phyloP scores from a whole-genome alignment of 129 eudicot species.

The Sambucus nigra region DNA sequence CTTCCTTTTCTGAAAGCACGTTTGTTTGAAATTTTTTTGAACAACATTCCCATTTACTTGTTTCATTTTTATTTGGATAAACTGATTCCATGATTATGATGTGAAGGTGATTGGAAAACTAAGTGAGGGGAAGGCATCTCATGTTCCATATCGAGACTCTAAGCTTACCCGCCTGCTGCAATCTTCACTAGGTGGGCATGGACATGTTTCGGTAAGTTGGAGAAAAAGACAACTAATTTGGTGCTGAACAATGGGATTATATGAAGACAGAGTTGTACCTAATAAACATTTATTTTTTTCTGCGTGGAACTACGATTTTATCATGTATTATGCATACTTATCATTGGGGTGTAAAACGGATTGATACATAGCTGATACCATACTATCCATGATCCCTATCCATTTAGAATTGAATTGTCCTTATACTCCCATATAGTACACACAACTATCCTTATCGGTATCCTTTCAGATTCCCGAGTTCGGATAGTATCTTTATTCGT shows the following conservation, averaged over 20 bases:
- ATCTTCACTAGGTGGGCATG: constrained; percentile 93
- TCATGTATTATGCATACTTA: background rate
- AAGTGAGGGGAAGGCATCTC: constrained; percentile 96
- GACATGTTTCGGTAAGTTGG: constrained; percentile 90
- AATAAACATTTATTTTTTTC: background rate
- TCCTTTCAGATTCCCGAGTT: too few relatives aligned
- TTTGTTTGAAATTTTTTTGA: too few relatives aligned
- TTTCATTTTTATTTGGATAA: constrained; percentile 1
- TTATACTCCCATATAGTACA: too few relatives aligned
- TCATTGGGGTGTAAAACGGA: too few relatives aligned
- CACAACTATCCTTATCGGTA: too few relatives aligned
- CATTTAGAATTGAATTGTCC: too few relatives aligned
- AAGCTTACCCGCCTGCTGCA: constrained; percentile 95
- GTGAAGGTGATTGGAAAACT: constrained; percentile 86
- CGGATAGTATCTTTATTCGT: too few relatives aligned
- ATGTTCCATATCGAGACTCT: constrained; percentile 96
- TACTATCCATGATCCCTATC: too few relatives aligned
- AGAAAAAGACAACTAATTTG: background rate
- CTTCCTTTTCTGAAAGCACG: background rate
- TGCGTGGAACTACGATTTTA: background rate
- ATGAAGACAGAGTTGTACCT: background rate
- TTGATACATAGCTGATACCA: too few relatives aligned
- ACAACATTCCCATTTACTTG: background rate
- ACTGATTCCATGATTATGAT: constrained; percentile 16
- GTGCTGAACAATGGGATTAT: background rate